Evolutionary conservation across 805 yeast species (phyloP), one percentile per base, ranked within the genome.

Genomic region (Candida pini): DNA sequence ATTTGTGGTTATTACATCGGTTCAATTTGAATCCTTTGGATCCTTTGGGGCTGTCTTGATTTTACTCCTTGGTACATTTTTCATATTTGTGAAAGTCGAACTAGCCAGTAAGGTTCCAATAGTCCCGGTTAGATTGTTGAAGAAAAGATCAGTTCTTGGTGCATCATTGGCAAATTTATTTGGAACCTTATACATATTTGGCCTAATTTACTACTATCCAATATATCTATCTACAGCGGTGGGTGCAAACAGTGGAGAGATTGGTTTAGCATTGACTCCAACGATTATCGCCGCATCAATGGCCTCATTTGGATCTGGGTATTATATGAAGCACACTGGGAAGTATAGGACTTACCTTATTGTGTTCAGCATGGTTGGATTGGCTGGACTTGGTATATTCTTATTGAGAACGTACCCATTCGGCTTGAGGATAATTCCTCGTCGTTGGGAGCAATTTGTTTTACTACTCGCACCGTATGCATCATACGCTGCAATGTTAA

Each of bases 111-210:
- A 37, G 3, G 78, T 75, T 44, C 87, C 90, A 7, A 75, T 79
- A 9, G 64, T 81, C 20, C 88, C 88, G 3, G 51, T 80, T 17
- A 56, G 59, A 12, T 66, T 80, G 45, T 58, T 81, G 55, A 59
- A 62, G 4, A 68, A 76, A 35, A 62, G 80, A 41, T 76, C 86
- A 2, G 75, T 81, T 4, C 55, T 76, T 28, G 77, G 84, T 6
- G 73, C 82, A 1, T 76, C 86, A 2, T 59, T 78, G 41, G 69
- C 83, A 6, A 78, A 78, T 49, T 74, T 81, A 70, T 75, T 75
- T 48, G 64, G 67, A 46, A 57, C 80, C 41, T 60, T 74, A 78
- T 62, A 64, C 30, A 51, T 66, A 35, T 62, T 63, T 32, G 53
- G 62, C 5, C 66, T 71, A 39, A 53, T 74, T 7, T 81, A 71